phyloP scores from a whole-genome alignment of 2,329 filamentous ascomycete genomes.

The Setomelanomma holmii region DNA sequence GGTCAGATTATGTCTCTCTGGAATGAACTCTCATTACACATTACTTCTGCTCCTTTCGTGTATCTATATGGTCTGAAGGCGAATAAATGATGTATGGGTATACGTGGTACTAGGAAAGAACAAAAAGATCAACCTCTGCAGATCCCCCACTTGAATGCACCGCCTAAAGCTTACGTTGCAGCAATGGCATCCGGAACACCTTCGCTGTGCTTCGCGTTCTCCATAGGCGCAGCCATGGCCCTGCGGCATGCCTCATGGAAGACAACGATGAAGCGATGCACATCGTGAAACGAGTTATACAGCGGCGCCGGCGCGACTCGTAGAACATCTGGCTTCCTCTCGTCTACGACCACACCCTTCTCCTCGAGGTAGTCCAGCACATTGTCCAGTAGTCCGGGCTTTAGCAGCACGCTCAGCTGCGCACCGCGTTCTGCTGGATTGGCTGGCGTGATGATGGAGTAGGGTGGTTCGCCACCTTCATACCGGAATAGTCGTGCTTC shows the following conservation, averaged over 20 bases:
- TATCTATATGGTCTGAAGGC: background rate
- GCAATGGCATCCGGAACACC: constrained; percentile 17
- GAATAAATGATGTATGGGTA: constrained; percentile 10
- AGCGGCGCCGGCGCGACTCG: constrained; percentile 82
- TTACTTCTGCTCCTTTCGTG: background rate
- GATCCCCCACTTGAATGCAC: background rate
- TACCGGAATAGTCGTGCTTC: constrained; percentile 57
- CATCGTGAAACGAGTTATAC: constrained; percentile 82
- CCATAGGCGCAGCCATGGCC: constrained; percentile 29
- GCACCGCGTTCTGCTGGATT: constrained; percentile 74
- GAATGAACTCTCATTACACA: constrained; percentile 7
- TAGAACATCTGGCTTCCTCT: constrained; percentile 85
- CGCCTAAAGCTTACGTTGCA: constrained; percentile 6
- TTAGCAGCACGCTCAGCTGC: constrained; percentile 77
- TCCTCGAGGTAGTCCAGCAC: constrained; percentile 70
- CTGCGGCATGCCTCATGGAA: constrained; percentile 59
- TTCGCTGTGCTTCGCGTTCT: background rate
- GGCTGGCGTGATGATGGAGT: constrained; percentile 71
- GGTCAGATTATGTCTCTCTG: constrained; percentile 1
- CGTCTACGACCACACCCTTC: constrained; percentile 78
- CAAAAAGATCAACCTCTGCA: background rate
- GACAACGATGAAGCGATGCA: constrained; percentile 55
- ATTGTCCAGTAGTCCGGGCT: constrained; percentile 72
- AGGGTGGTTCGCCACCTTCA: constrained; percentile 39
- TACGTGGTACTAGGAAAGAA: constrained; percentile 15